A percentile compares a stretch with the other conserved stretches of the same genome.
Conservation (phyloP, 2,329 filamentous ascomycete species). For the Aureobasidium sp. region DNA sequence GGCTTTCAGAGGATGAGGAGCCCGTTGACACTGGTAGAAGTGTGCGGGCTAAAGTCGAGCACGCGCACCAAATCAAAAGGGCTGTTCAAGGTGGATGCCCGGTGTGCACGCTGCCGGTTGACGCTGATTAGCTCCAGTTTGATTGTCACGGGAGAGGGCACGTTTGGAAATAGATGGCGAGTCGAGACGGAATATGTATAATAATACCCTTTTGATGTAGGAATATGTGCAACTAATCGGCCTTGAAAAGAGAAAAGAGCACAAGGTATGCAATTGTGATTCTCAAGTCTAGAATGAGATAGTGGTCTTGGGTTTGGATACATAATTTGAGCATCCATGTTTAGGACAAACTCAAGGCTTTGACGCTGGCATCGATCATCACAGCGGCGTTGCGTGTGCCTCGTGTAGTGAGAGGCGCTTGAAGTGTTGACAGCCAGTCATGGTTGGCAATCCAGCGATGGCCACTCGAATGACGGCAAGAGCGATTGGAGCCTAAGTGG, state of each 20-base stretch:
- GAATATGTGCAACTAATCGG: background rate
- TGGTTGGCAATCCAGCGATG: too few species aligned
- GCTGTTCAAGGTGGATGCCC: conserved; percentile 41
- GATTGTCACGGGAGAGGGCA: background rate
- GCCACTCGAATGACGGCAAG: background rate
- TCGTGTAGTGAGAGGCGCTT: background rate
- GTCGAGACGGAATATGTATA: background rate
- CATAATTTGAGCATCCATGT: background rate
- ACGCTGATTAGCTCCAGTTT: background rate
- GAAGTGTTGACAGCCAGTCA: background rate
- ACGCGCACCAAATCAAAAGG: conserved; percentile 68
- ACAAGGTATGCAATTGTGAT: background rate
- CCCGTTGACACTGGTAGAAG: conserved; percentile 44
- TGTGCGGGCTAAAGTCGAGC: conserved; percentile 79
- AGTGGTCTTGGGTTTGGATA: background rate
- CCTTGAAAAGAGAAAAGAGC: background rate
- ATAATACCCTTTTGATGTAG: conserved; percentile 3
- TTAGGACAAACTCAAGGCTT: background rate
- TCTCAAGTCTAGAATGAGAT: background rate
- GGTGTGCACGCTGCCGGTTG: conserved; percentile 17
- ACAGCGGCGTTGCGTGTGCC: background rate
- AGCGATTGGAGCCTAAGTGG: too few species aligned
- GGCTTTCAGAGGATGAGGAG: conserved; percentile 33
- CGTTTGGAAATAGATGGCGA: background rate
- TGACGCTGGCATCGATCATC: background rate